These are phyloP conservation scores for Penicillium pulvis DNA, from an alignment of 495 filamentous ascomycete genomes.

Conservation along the genomic window DNA sequence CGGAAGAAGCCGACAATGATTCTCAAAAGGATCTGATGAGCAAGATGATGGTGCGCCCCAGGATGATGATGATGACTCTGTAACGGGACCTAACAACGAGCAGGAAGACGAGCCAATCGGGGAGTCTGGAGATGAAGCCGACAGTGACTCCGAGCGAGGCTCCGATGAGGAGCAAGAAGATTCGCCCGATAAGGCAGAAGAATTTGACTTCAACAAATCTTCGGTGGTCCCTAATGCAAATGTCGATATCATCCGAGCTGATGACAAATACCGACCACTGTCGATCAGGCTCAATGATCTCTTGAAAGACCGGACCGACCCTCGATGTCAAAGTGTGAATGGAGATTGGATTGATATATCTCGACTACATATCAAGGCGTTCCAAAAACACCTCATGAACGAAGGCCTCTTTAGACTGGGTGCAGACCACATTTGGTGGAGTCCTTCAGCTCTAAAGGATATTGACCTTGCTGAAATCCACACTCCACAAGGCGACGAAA, in stretches of 20 bases:
- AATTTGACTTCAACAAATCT: constrained; percentile 1
- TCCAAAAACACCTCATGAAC: background rate
- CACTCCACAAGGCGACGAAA: constrained; percentile 1
- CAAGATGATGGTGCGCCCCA: background rate
- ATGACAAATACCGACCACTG: constrained; percentile 1
- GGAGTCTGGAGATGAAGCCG: background rate
- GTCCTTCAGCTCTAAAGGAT: background rate
- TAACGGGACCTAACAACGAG: background rate
- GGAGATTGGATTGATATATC: constrained; percentile 16
- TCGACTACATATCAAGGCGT: background rate
- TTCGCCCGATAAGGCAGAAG: background rate
- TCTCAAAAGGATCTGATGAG: background rate
- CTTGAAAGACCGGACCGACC: background rate
- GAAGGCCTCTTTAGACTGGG: background rate
- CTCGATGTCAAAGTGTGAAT: background rate
- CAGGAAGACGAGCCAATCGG: background rate
- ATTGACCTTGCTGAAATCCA: background rate
- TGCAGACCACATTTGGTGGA: constrained; percentile 7
- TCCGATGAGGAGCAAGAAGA: background rate
- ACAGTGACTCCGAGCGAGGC: background rate
- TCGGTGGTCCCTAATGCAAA: constrained; percentile 13
- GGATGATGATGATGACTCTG: background rate
- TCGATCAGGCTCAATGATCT: constrained; percentile 14
- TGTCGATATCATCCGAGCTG: constrained; percentile 11
- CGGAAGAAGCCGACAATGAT: background rate